Evolutionary conservation across 805 yeast genomes (phyloP).

Genomic region (Wickerhamia fluorescens): DNA sequence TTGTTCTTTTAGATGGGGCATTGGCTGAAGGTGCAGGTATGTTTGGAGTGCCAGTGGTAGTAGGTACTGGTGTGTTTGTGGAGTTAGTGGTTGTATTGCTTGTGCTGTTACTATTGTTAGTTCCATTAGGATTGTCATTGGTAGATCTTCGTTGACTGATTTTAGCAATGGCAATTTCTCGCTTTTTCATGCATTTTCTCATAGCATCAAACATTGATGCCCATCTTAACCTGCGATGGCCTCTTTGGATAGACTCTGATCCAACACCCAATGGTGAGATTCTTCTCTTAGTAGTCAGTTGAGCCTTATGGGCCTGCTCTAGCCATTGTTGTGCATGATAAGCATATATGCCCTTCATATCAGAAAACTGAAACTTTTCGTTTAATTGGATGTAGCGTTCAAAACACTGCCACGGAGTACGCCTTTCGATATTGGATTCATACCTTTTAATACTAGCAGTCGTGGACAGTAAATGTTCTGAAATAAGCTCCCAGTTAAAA

Average conservation of each 20-base stretch:
- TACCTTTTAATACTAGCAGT: conserved; percentile 56
- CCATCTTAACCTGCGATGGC: conserved; percentile 88
- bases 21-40: conserved; percentile 8
- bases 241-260: conserved; percentile 84
- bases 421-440: conserved; percentile 81
- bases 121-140: conserved; percentile 1
- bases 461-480: conserved; percentile 66
- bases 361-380: conserved; percentile 79
- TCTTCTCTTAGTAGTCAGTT: conserved; percentile 79
- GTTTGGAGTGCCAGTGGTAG: conserved; percentile 5
- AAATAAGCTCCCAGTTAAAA: conserved; percentile 89
- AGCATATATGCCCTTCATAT: conserved; percentile 82
- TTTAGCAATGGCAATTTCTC: conserved; percentile 57
- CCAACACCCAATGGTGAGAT: conserved; percentile 94
- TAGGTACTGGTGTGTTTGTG: neutral
- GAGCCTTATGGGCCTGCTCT: conserved; percentile 84
- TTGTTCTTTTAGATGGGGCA: conserved; percentile 32
- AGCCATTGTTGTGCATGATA: conserved; percentile 84
- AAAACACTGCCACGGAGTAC: conserved; percentile 99
- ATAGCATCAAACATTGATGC: conserved; percentile 96
- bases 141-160: conserved; percentile 8
- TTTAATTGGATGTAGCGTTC: conserved; percentile 91
- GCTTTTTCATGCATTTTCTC: conserved; percentile 79
- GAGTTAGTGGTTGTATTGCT: conserved; percentile 1
- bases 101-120: conserved; percentile 1